Base-by-base conservation (phyloP, 1,139 yeast genomes). In the Suhomyces anneliseae region DNA sequence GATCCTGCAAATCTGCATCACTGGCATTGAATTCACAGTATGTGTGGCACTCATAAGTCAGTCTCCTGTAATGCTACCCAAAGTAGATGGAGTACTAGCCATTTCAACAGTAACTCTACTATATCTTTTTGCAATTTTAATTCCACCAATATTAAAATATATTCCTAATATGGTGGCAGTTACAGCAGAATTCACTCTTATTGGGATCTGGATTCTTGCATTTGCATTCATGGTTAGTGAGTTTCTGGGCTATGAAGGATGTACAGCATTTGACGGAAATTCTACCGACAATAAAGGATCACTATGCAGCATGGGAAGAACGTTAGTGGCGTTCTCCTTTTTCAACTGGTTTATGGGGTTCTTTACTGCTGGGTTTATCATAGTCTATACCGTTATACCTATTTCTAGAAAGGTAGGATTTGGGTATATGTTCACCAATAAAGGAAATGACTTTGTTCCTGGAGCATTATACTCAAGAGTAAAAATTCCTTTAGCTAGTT, bases 311-410 rank as follows among this genome's bases (percentile, higher is more conserved):
- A 39, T 59, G 9, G 64, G 64, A 5, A 61, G 68, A 48, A 66
- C 70, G 1, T 49, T 61, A 11, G 58, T 66, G 49, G 72, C 72
- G 5, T 63, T 70, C 47, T 57, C 66, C 0, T 61, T 70, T 19
- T 53, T 70, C 39, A 54, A 57, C 38, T 69, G 70, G 69, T 27
- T 69, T 7, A 27, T 45, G 6, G 45, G 48, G 1, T 29, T 40
- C 8, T 46, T 49, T 8, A 42, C 51, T 10, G 37, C 45, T 6
- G 34, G 44, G 2, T 42, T 48, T 24, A 34, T 51, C 24, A 31
- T 46, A 29, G 39, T 32, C 1, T 49, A 40, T 27, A 44, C 49
- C 5, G 43, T 48, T 8, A 40, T 51, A 1, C 54, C 54, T 2
- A 46, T 49, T 4, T 35, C 40, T n/a, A 38, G 14, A 6, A 33